Evolutionary conservation across 2,329 filamentous ascomycete species (phyloP).

Genomic region (Septoria petroselini): DNA sequence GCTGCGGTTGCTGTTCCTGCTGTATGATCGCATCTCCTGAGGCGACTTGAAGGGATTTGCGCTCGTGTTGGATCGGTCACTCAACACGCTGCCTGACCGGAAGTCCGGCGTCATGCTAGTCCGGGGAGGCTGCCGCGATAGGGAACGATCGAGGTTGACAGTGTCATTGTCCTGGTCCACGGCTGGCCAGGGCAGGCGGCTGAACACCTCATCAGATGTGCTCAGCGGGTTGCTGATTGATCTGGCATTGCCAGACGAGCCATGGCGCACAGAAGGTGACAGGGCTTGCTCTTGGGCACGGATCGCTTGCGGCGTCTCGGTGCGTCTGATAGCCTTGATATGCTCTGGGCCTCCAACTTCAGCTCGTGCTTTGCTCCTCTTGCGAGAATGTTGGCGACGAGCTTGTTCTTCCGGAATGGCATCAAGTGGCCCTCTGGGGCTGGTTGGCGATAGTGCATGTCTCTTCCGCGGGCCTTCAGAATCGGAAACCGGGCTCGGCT

Average conservation of each 20-base stretch:
- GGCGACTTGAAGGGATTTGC: constrained; percentile 42
- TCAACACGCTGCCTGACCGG: constrained; percentile 44
- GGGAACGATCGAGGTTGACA: constrained; percentile 43
- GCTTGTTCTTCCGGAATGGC: constrained; percentile 42
- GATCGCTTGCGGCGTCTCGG: constrained; percentile 44
- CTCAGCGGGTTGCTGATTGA: constrained; percentile 33
- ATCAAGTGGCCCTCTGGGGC: constrained; percentile 42
- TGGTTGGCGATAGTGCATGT: constrained; percentile 26
- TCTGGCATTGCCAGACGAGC: constrained; percentile 10
- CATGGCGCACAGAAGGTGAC: constrained; percentile 19
- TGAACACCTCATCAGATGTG: constrained; percentile 33
- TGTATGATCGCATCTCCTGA: constrained; percentile 59
- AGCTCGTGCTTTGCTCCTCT: constrained; percentile 43
- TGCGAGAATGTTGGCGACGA: constrained; percentile 27
- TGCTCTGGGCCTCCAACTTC: constrained; percentile 45
- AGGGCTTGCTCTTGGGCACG: constrained; percentile 34
- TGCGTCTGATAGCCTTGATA: constrained; percentile 43
- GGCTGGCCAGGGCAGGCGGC: constrained; percentile 40
- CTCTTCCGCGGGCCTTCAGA: constrained; percentile 13
- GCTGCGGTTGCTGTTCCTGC: constrained; percentile 55
- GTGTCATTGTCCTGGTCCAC: constrained; percentile 49
- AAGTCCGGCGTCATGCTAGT: constrained; percentile 30
- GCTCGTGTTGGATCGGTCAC: constrained; percentile 45
- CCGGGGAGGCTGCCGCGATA: constrained; percentile 25
- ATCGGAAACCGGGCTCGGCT: constrained; percentile 2